A percentile compares a stretch with the other conserved stretches of the same genome.
Conservation (phyloP, 495 filamentous ascomycete species). For the Beverwykella pulmonaria region DNA sequence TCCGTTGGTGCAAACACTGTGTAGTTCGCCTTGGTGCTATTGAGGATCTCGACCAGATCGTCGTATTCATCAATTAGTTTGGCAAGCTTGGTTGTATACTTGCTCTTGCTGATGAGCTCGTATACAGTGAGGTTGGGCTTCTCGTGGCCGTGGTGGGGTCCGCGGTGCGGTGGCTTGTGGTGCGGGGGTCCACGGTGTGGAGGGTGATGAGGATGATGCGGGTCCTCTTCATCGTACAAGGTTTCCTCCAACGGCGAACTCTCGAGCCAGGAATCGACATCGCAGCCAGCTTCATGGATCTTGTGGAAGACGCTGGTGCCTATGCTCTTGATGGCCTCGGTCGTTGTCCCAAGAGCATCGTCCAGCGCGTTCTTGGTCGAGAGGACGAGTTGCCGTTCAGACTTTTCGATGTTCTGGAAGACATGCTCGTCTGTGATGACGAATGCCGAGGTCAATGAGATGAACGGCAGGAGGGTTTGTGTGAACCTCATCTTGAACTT, state of each 20-base stretch:
- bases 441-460: constrained; percentile 58
- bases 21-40: constrained; percentile 68
- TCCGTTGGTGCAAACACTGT: constrained; percentile 83
- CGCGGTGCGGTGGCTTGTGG: constrained; percentile 41
- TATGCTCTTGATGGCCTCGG: constrained; percentile 40
- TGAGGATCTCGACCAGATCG: constrained; percentile 70
- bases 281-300: constrained; percentile 47
- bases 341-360: constrained; percentile 48
- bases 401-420: constrained; percentile 47
- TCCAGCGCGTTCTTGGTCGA: constrained; percentile 53
- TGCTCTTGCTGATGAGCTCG: constrained; percentile 70
- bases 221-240: constrained; percentile 35
- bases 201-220: constrained; percentile 37
- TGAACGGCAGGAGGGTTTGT: constrained; percentile 55
- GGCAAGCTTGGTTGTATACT: constrained; percentile 74
- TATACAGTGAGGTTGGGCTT: constrained; percentile 71
- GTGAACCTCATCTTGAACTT: constrained; percentile 52
- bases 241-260: constrained; percentile 36
- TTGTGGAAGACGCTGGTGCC: constrained; percentile 42
- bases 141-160: constrained; percentile 27
- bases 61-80: constrained; percentile 69
- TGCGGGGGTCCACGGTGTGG: constrained; percentile 38
- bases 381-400: constrained; percentile 42
- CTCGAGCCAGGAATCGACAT: constrained; percentile 52
- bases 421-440: constrained; percentile 61